Evolutionary conservation across 225 moss, liverwort and hornwort species (phyloP).

Genomic region (Marchantia paleacea): DNA sequence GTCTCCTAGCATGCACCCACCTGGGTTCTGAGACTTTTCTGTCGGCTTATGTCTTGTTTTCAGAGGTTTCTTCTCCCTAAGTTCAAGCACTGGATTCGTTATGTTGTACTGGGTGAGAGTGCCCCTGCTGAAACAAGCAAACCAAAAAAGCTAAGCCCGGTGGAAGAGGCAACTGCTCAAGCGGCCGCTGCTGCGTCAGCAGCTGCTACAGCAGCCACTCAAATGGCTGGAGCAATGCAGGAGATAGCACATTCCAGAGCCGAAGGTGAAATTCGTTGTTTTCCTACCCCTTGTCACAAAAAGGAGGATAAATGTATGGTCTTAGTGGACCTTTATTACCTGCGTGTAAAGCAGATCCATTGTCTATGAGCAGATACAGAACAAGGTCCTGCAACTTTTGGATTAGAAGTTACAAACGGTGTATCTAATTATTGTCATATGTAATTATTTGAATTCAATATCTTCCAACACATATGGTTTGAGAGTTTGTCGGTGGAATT

Average conservation of each 20-base stretch:
- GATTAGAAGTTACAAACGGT: neutral
- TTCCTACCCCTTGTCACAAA: neutral
- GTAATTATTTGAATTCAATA: too few relatives aligned
- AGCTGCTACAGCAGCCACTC: slow-evolving; percentile 69
- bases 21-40: neutral
- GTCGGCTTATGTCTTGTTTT: neutral
- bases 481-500: neutral
- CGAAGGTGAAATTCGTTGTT: slow-evolving; percentile 50
- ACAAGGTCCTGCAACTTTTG: neutral
- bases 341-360: neutral
- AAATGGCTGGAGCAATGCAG: slow-evolving; percentile 80
- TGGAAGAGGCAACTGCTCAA: slow-evolving; percentile 55
- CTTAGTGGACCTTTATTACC: neutral
- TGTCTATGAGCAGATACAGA: neutral
- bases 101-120: slow-evolving; percentile 52
- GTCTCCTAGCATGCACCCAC: neutral
- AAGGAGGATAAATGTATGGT: neutral
- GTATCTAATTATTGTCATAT: neutral
- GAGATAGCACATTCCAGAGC: slow-evolving; percentile 70
- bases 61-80: slow-evolving; percentile 76
- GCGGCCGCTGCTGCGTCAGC: slow-evolving; percentile 66
- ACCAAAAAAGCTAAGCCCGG: slow-evolving; percentile 37
- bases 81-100: slow-evolving; percentile 79
- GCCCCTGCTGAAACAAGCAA: slow-evolving; percentile 35
- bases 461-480: neutral